Percentiles rank a stretch among this genome's conserved stretches.
Conservation (phyloP, 305 asterid genomes). For the Solanum chacoense region DNA sequence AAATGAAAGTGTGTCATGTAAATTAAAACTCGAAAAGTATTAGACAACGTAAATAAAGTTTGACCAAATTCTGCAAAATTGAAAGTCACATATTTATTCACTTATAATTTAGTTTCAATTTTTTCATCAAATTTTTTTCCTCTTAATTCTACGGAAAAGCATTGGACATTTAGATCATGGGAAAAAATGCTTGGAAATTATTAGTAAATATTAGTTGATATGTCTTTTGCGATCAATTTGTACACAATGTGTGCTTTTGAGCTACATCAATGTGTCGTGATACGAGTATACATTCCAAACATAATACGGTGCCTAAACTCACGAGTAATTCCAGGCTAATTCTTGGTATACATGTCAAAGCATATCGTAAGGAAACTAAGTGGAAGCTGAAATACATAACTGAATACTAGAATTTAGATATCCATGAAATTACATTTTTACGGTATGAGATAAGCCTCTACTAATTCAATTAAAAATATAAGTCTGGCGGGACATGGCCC, state of each 20-base stretch:
- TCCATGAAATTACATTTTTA: too few relatives aligned
- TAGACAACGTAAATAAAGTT: not conserved
- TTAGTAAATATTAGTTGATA: not conserved
- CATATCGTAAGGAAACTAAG: not conserved
- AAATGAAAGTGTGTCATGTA: not conserved
- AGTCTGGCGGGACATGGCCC: not conserved
- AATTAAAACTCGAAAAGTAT: too few relatives aligned
- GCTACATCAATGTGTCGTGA: too few relatives aligned
- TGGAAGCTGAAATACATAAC: not conserved
- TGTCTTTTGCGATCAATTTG: not conserved
- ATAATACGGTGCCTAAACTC: too few relatives aligned
- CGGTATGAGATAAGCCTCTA: not conserved
- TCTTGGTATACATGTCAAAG: not conserved
- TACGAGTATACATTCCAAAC: not conserved
- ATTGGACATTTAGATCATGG: too few relatives aligned
- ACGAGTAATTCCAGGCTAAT: not conserved
- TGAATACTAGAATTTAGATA: not conserved
- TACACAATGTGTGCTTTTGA: too few relatives aligned
- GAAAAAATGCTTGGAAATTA: too few relatives aligned
- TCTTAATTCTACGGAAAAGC: too few relatives aligned
- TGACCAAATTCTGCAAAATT: not conserved
- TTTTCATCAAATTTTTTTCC: too few relatives aligned
- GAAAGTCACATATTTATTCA: not conserved
- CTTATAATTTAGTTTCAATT: too few relatives aligned
- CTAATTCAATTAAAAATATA: not conserved